phyloP scores from a whole-genome alignment of 495 filamentous ascomycete genomes.

The Tuber magnatum region DNA sequence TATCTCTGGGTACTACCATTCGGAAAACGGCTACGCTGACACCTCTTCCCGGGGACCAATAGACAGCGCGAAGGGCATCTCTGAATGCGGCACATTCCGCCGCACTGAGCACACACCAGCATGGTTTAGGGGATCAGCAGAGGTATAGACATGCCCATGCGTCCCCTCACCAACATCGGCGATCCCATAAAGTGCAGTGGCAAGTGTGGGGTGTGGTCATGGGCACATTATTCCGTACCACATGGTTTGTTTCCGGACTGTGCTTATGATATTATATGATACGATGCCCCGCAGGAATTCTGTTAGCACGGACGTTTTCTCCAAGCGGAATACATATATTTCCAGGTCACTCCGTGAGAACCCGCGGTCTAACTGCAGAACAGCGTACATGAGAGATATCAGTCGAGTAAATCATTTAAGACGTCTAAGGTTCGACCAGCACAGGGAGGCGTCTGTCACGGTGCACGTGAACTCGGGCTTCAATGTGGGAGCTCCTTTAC shows the following conservation, averaged over 20 bases:
- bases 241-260: neutral
- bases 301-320: neutral
- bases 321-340: neutral
- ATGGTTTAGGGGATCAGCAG: neutral
- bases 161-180: neutral
- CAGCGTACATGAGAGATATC: neutral
- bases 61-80: neutral
- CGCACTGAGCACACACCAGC: neutral
- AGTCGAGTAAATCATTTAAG: neutral
- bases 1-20: neutral
- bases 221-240: neutral
- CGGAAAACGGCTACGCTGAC: neutral
- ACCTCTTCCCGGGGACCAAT: neutral
- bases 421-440: neutral
- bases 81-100: neutral
- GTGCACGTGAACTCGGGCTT: neutral
- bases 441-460: neutral
- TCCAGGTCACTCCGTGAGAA: neutral
- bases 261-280: conserved; percentile 2
- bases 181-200: neutral
- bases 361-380: neutral
- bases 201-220: neutral
- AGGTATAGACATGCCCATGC: neutral
- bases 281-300: neutral
- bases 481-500: neutral